These are phyloP conservation scores for Musa troglodytarum DNA, from an alignment of 176 grass and related monocot genomes.

Conservation along the genomic window DNA sequence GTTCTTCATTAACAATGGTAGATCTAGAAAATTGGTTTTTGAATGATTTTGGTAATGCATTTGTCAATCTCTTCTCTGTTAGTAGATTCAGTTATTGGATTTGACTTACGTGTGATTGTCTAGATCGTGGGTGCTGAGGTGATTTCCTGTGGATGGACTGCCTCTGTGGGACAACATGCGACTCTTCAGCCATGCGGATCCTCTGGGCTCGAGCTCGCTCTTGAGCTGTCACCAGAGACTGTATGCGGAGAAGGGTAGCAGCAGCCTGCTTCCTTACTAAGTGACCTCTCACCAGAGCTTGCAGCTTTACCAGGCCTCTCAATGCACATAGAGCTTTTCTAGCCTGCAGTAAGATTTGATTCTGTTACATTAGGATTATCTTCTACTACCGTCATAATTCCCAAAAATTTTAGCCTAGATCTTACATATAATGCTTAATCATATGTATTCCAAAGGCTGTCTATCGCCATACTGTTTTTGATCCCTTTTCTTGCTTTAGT, in stretches of 20 bases:
- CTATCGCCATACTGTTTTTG: background rate
- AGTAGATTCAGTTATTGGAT: background rate
- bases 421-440: background rate
- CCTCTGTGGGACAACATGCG: background rate
- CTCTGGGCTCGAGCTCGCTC: conserved; percentile 12
- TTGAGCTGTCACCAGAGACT: conserved; percentile 14
- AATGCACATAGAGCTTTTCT: conserved; percentile 23
- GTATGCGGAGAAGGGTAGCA: conserved; percentile 16
- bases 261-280: conserved; percentile 21
- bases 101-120: conserved; percentile 1
- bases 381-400: background rate
- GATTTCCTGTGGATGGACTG: conserved; percentile 16
- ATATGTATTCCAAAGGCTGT: background rate
- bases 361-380: background rate
- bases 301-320: conserved; percentile 21
- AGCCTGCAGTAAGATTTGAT: conserved; percentile 9
- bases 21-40: background rate
- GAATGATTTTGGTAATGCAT: background rate
- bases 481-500: background rate
- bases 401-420: background rate
- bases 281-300: conserved; percentile 23
- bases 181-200: conserved; percentile 12
- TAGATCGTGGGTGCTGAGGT: background rate
- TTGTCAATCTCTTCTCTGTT: background rate
- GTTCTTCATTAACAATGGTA: background rate